Evolutionary conservation across 345 rosid genomes (phyloP).

Genomic region (Geranium rotundifolium): DNA sequence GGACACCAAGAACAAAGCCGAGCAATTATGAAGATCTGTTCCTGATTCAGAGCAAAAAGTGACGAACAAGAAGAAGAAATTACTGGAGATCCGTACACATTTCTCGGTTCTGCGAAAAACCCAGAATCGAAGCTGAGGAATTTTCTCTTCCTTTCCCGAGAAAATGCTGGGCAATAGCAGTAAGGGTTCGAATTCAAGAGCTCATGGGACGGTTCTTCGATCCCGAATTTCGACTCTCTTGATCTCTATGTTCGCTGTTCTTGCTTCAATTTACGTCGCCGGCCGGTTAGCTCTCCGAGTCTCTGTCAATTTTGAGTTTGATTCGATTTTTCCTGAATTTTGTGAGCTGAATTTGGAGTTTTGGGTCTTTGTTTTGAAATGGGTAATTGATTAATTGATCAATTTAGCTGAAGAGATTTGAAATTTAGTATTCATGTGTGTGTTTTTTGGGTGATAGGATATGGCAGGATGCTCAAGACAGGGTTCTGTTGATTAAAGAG

Average conservation of each 20-base stretch:
- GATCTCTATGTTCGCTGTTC: constrained; percentile 56
- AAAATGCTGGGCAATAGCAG: constrained; percentile 4
- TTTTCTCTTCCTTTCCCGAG: not conserved
- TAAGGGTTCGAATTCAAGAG: constrained; percentile 36
- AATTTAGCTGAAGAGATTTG: not conserved
- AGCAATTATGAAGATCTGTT: not conserved
- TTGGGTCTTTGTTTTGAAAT: not conserved
- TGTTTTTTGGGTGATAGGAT: constrained; percentile 27
- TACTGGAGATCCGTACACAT: not conserved
- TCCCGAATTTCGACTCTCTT: constrained; percentile 47
- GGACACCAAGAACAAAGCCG: not conserved
- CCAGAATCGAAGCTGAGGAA: not conserved
- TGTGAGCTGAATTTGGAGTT: not conserved
- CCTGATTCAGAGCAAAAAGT: not conserved
- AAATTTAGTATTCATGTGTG: constrained; percentile 2
- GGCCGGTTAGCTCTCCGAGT: constrained; percentile 43
- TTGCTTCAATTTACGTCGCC: constrained; percentile 64
- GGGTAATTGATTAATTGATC: not conserved
- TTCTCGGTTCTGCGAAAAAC: not conserved
- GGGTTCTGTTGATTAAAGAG: constrained; percentile 62
- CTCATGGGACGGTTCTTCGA: constrained; percentile 22
- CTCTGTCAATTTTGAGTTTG: not conserved
- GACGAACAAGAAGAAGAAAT: not conserved
- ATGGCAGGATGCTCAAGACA: constrained; percentile 84
- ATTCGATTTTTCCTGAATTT: not conserved